Evolutionary conservation across 352 stramenopile genomes (phyloP).

Genomic region (Phytophthora brassicae): DNA sequence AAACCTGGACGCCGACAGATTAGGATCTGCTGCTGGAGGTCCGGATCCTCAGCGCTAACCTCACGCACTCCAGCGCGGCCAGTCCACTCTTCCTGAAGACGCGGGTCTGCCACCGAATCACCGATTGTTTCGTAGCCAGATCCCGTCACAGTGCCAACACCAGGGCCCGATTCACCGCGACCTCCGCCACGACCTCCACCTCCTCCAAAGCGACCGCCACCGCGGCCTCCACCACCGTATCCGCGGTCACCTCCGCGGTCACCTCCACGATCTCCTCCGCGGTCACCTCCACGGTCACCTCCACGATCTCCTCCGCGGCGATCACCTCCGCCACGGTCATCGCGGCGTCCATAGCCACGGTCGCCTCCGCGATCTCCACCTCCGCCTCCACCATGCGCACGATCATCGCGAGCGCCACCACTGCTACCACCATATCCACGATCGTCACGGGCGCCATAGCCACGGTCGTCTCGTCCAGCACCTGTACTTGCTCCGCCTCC

Average conservation of each 20-base stretch:
- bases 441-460: constrained; percentile 29
- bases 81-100: constrained; percentile 54
- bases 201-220: too few species aligned
- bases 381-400: too few species aligned
- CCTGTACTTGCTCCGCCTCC: too few species aligned
- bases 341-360: background rate
- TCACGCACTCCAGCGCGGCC: constrained; percentile 34
- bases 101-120: constrained; percentile 52
- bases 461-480: constrained; percentile 24
- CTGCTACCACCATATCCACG: constrained; percentile 13
- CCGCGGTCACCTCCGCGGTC: constrained; percentile 10
- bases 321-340: background rate
- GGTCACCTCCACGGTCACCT: constrained; percentile 10
- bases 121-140: constrained; percentile 62
- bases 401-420: constrained; percentile 26
- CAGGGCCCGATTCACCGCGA: too few species aligned
- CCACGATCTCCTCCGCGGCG: constrained; percentile 16
- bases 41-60: constrained; percentile 41
- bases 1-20: constrained; percentile 53
- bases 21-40: constrained; percentile 39
- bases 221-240: too few species aligned
- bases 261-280: background rate
- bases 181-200: too few species aligned
- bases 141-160: constrained; percentile 20
- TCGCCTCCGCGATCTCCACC: constrained; percentile 10